phyloP scores from a whole-genome alignment of 1,284 basidiomycete genomes.

The Dichomitus squalens region DNA sequence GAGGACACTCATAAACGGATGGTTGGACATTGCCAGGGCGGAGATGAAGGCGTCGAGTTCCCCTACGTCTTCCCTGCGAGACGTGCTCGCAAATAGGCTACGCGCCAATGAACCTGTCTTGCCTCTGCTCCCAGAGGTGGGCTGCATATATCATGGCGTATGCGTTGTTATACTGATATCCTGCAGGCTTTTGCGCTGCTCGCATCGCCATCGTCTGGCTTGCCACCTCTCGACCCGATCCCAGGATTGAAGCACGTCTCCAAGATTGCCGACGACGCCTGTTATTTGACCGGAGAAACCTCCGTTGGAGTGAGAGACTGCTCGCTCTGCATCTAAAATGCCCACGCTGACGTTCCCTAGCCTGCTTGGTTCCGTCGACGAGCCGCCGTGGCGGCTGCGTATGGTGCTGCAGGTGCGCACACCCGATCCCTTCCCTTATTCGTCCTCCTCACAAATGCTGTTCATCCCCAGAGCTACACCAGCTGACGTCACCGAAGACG shows the following conservation, averaged over 20 bases:
- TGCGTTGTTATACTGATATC: neutral
- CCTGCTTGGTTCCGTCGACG: conserved; percentile 69
- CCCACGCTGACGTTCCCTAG: conserved; percentile 36
- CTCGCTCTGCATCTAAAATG: neutral
- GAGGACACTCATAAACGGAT: conserved; percentile 64
- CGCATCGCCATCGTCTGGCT: conserved; percentile 47
- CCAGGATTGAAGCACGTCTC: conserved; percentile 62
- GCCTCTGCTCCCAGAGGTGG: conserved; percentile 63
- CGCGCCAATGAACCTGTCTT: conserved; percentile 67
- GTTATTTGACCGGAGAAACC: conserved; percentile 52
- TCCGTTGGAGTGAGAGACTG: conserved; percentile 51
- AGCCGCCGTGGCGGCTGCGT: conserved; percentile 61
- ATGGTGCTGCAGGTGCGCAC: conserved; percentile 60
- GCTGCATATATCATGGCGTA: conserved; percentile 14
- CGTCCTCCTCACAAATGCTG: neutral
- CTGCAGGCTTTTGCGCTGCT: conserved; percentile 66
- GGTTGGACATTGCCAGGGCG: conserved; percentile 66
- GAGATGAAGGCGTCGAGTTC: conserved; percentile 44
- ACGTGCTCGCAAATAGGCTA: conserved; percentile 55
- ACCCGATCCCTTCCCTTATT: conserved; percentile 13
- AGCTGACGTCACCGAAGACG: conserved; percentile 68
- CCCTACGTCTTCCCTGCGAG: conserved; percentile 39
- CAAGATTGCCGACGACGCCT: conserved; percentile 69
- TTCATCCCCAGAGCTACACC: conserved; percentile 61
- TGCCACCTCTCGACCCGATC: conserved; percentile 57